A percentile compares a stretch with the other conserved stretches of the same genome.
Evolutionary conservation across 108 stramenopile species (phyloP).

Genomic region (Cyclostephanos invisitatus): DNA sequence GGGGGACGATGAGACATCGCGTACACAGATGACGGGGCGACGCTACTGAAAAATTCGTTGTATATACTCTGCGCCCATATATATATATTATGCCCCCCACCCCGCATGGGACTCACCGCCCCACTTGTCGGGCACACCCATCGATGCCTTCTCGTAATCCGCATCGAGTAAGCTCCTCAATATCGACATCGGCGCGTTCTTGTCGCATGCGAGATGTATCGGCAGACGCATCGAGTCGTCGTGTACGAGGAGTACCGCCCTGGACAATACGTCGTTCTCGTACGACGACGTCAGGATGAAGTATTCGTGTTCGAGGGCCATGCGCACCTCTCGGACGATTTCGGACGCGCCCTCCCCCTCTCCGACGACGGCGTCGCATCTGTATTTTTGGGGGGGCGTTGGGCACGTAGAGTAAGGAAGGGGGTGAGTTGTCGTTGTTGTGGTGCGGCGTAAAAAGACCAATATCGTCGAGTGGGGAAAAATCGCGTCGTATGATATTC

Average conservation of each 20-base stretch:
- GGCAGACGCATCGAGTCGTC: slow-evolving; percentile 52
- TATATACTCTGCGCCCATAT: no score
- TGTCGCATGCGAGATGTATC: slow-evolving; percentile 70
- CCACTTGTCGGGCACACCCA: slow-evolving; percentile 60
- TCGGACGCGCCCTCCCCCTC: slow-evolving; percentile 6
- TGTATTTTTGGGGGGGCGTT: slow-evolving; percentile 30
- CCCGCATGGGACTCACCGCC: slow-evolving; percentile 17
- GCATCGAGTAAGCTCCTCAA: slow-evolving; percentile 53
- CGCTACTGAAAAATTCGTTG: no score
- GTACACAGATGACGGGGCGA: no score
- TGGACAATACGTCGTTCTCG: slow-evolving; percentile 39
- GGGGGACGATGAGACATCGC: no score
- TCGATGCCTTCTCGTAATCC: slow-evolving; percentile 51
- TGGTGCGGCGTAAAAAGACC: no score
- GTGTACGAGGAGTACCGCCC: slow-evolving; percentile 50
- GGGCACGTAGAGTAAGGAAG: no score
- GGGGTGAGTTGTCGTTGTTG: no score
- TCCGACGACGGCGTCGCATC: slow-evolving; percentile 28
- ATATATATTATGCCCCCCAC: no score
- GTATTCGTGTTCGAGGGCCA: slow-evolving; percentile 53
- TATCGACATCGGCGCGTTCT: slow-evolving; percentile 63
- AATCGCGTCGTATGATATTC: no score
- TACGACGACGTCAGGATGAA: slow-evolving; percentile 54
- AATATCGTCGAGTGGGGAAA: slow-evolving; percentile 18
- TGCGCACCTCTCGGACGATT: slow-evolving; percentile 29